Conservation (phyloP, 495 filamentous ascomycete species). For the Penicillium flavigenum region DNA sequence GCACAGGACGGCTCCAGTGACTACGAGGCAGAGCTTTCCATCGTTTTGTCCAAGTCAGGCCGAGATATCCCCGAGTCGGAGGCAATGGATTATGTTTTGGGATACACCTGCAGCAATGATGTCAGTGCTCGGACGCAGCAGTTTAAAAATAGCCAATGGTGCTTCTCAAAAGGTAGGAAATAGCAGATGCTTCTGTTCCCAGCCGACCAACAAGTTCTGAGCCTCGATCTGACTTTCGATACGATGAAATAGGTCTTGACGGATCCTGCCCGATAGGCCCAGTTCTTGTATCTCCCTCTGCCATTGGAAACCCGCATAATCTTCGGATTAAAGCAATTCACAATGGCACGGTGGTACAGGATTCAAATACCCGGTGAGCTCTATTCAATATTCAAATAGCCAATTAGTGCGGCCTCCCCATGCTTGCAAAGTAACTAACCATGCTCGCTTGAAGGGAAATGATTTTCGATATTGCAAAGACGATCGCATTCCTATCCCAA, state of each 20-base stretch:
- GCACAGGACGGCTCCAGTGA: slow-evolving; percentile 54
- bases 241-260: not conserved
- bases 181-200: too few relatives aligned
- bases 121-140: slow-evolving; percentile 70
- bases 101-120: slow-evolving; percentile 69
- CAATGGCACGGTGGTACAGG: slow-evolving; percentile 50
- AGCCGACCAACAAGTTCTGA: too few relatives aligned
- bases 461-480: slow-evolving; percentile 64
- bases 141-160: slow-evolving; percentile 66
- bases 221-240: not conserved
- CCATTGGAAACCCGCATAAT: slow-evolving; percentile 10
- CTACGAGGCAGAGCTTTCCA: slow-evolving; percentile 71
- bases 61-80: slow-evolving; percentile 57
- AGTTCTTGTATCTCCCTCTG: slow-evolving; percentile 25
- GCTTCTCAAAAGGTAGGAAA: slow-evolving; percentile 60
- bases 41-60: slow-evolving; percentile 62
- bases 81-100: slow-evolving; percentile 66
- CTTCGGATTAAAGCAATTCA: slow-evolving; percentile 57
- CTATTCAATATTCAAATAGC: too few relatives aligned
- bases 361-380: slow-evolving; percentile 42
- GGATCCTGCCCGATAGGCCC: slow-evolving; percentile 29
- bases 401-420: too few relatives aligned
- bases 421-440: too few relatives aligned
- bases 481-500: slow-evolving; percentile 60
- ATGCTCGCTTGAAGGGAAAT: slow-evolving; percentile 38